Evolutionary conservation across 2,329 filamentous ascomycete genomes (phyloP).

Genomic region (Ceratocystis eucalypticola): DNA sequence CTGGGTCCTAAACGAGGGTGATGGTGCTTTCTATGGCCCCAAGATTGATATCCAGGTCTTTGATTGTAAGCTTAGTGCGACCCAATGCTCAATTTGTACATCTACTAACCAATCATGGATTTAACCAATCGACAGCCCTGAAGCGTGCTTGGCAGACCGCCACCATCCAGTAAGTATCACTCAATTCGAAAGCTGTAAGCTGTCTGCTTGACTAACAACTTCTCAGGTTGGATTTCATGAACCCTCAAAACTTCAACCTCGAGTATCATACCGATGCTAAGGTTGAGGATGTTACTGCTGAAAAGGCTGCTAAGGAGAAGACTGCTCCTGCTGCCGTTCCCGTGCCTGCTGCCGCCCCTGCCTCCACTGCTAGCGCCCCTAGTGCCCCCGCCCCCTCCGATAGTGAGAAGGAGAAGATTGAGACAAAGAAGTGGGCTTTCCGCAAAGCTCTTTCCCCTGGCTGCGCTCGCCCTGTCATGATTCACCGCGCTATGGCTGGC

Average conservation of each 20-base stretch:
- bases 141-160: constrained; percentile 56
- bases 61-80: constrained; percentile 15
- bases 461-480: constrained; percentile 71
- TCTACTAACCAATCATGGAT: neutral
- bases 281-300: constrained; percentile 26
- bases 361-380: constrained; percentile 18
- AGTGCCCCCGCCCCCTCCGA: constrained; percentile 25
- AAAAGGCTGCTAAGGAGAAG: constrained; percentile 22
- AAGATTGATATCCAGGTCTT: constrained; percentile 95
- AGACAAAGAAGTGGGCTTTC: constrained; percentile 27
- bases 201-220: neutral
- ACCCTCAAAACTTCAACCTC: constrained; percentile 66
- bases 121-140: constrained; percentile 10
- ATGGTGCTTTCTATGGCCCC: constrained; percentile 95
- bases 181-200: neutral
- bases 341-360: constrained; percentile 24
- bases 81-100: constrained; percentile 25
- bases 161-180: constrained; percentile 56
- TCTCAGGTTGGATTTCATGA: constrained; percentile 52
- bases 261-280: constrained; percentile 65
- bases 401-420: constrained; percentile 33
- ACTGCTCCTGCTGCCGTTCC: constrained; percentile 24
- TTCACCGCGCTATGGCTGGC: constrained; percentile 71
- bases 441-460: constrained; percentile 47
- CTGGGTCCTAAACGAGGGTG: constrained; percentile 88